These are phyloP conservation scores for Trametes cinnabarina DNA, from an alignment of 768 basidiomycete species.

Conservation along the genomic window DNA sequence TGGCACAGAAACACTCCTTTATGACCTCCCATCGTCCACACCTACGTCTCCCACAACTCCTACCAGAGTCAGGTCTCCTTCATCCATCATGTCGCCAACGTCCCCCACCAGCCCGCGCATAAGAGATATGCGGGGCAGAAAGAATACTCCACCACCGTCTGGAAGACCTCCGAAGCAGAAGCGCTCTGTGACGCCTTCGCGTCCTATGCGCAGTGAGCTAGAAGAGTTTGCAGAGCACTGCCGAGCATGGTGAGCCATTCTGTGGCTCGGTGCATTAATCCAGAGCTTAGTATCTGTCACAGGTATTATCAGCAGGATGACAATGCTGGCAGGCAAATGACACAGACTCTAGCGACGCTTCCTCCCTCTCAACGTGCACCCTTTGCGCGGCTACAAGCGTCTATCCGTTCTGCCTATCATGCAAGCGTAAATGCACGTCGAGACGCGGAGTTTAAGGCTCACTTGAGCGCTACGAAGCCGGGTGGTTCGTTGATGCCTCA, in stretches of 20 bases:
- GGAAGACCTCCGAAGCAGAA: constrained; percentile 42
- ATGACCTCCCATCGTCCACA: constrained; percentile 65
- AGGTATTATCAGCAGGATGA: constrained; percentile 89
- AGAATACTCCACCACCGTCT: constrained; percentile 56
- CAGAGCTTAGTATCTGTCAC: constrained; percentile 12
- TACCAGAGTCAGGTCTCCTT: constrained; percentile 47
- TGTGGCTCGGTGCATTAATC: constrained; percentile 7
- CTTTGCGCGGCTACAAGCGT: constrained; percentile 83
- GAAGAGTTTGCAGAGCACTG: constrained; percentile 78
- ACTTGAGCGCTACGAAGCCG: constrained; percentile 72
- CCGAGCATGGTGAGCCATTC: constrained; percentile 61
- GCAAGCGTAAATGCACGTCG: constrained; percentile 72
- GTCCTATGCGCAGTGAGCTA: constrained; percentile 62
- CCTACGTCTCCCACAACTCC: constrained; percentile 62
- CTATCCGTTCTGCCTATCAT: constrained; percentile 83
- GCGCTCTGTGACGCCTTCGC: constrained; percentile 69
- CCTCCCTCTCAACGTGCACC: constrained; percentile 84
- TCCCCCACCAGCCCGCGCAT: constrained; percentile 56
- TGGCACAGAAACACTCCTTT: constrained; percentile 61
- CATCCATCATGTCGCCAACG: constrained; percentile 48
- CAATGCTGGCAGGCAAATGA: constrained; percentile 74
- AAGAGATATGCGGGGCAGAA: constrained; percentile 47
- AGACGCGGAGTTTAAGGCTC: constrained; percentile 83
- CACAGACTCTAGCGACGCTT: constrained; percentile 74
- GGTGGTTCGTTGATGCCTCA: constrained; percentile 79